phyloP scores from a whole-genome alignment of 2,329 filamentous ascomycete species.

The Colletotrichum sp. region DNA sequence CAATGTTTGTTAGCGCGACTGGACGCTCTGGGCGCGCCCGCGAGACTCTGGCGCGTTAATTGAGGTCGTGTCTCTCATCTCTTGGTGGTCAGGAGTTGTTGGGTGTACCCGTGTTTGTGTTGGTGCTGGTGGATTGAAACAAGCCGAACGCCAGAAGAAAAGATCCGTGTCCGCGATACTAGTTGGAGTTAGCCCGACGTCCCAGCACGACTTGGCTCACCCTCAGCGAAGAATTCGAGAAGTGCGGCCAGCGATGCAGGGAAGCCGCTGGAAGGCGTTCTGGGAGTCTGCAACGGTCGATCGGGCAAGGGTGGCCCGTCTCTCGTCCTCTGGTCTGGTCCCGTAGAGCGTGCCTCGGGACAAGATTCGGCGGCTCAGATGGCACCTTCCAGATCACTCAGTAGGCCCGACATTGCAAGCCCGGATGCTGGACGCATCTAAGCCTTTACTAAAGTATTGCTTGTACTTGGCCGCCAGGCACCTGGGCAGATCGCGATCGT shows the following conservation, averaged over 20 bases:
- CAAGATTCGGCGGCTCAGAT: neutral
- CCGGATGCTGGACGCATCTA: neutral
- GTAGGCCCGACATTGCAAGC: neutral
- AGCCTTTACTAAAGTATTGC: neutral
- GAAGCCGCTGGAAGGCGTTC: conserved; percentile 3
- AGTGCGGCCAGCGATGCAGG: conserved; percentile 1
- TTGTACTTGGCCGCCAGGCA: neutral
- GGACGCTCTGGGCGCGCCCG: neutral
- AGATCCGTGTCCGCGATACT: neutral
- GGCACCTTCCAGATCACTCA: neutral
- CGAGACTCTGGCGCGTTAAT: neutral
- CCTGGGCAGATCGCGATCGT: neutral
- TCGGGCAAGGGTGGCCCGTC: neutral
- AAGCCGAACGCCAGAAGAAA: conserved; percentile 2
- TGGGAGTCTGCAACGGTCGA: neutral
- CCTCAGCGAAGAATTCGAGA: conserved; percentile 11
- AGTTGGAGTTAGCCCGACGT: neutral
- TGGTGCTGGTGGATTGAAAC: neutral
- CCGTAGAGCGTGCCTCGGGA: neutral
- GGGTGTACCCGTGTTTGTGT: neutral
- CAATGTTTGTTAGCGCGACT: neutral
- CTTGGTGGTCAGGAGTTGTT: neutral
- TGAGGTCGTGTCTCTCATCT: neutral
- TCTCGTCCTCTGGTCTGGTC: neutral
- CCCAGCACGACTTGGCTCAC: neutral